These are phyloP conservation scores for Acephala macrosclerotiorum DNA, from an alignment of 2,329 filamentous ascomycete genomes.

Conservation along the genomic window DNA sequence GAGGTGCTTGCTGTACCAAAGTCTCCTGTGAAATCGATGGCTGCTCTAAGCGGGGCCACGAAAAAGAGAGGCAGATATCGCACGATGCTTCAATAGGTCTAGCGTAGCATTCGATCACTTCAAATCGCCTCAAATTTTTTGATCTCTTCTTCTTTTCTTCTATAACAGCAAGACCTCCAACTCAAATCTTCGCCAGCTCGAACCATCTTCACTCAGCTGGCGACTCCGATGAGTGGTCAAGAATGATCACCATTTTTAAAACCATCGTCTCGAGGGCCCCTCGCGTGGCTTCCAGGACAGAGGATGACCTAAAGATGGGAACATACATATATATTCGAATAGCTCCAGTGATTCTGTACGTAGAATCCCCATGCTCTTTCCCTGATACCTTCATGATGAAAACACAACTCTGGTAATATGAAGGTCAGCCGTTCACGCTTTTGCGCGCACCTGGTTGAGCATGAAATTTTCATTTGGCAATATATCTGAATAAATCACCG, in stretches of 20 bases:
- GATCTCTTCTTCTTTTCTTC: constrained; percentile 46
- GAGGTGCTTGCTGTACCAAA: constrained; percentile 23
- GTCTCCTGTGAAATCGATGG: not conserved
- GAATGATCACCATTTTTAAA: constrained; percentile 75
- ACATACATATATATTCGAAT: constrained; percentile 50
- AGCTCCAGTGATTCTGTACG: constrained; percentile 23
- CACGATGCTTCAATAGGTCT: not conserved
- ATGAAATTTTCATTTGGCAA: constrained; percentile 46
- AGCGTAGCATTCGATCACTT: not conserved
- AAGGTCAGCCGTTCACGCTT: constrained; percentile 54
- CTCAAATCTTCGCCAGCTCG: constrained; percentile 77
- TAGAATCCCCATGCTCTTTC: constrained; percentile 16
- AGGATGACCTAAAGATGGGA: constrained; percentile 72
- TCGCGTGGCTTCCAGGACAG: constrained; percentile 66
- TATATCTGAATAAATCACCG: constrained; percentile 25
- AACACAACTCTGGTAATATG: constrained; percentile 57
- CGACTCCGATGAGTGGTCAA: constrained; percentile 78
- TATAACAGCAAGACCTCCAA: constrained; percentile 68
- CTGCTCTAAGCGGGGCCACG: constrained; percentile 12
- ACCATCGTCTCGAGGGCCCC: constrained; percentile 80
- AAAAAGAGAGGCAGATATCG: constrained; percentile 11
- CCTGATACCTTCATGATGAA: constrained; percentile 38
- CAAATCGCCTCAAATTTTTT: constrained; percentile 5
- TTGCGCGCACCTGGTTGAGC: constrained; percentile 52
- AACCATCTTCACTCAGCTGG: constrained; percentile 64